A percentile compares a stretch with the other conserved stretches of the same genome.
Evolutionary conservation across 2,329 filamentous ascomycete genomes (phyloP).

Genomic region (Colletotrichum sp.): DNA sequence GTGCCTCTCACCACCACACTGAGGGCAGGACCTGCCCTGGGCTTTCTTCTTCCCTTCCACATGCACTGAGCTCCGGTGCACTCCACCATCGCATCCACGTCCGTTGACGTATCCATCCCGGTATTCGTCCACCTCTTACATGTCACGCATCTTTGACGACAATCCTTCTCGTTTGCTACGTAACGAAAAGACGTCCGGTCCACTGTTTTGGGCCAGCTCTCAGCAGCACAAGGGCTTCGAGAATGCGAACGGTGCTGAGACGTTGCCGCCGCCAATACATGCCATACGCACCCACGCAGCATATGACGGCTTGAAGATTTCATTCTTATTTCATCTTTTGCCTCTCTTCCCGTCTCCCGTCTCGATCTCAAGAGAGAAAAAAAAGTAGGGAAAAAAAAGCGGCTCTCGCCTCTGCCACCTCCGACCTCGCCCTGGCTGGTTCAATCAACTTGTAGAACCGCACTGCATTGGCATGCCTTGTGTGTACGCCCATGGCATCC

Average conservation of each 20-base stretch:
- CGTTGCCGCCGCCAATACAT: neutral
- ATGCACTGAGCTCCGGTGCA: neutral
- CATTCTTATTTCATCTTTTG: neutral
- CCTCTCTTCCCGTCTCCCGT: neutral
- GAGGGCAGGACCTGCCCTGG: neutral
- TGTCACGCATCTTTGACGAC: neutral
- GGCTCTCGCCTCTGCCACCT: neutral
- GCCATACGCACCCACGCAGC: neutral
- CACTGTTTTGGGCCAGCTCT: neutral
- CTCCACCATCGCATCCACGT: neutral
- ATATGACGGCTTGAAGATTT: neutral
- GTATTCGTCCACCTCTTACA: neutral
- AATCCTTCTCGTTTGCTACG: neutral
- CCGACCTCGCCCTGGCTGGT: neutral
- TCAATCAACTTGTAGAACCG: neutral
- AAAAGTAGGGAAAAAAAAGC: neutral
- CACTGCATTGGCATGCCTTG: neutral
- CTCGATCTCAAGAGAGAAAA: neutral
- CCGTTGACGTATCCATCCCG: neutral
- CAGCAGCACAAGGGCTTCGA: neutral
- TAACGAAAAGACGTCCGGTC: neutral
- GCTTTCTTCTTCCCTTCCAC: neutral
- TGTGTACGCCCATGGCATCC: neutral
- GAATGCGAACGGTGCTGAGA: neutral
- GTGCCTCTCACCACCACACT: neutral